Conservation (phyloP, 306 rosid genomes). For the Quercus alba region DNA sequence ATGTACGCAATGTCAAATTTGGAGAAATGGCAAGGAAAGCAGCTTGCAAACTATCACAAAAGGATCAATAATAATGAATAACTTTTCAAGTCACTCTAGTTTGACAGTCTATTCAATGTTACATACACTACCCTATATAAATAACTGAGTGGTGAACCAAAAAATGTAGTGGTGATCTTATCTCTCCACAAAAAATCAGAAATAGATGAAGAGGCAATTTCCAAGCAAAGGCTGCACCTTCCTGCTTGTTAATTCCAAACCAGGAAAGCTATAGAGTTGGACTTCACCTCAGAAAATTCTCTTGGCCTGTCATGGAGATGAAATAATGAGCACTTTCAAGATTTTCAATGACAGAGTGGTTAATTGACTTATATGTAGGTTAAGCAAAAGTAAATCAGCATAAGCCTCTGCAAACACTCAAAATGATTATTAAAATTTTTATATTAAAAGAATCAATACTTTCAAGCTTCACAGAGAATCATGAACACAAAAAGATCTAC, state of each 20-base stretch:
- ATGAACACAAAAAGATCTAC: too few species aligned
- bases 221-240: not conserved
- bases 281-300: constrained; percentile 36
- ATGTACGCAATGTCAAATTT: not conserved
- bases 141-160: constrained; percentile 3
- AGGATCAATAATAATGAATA: not conserved
- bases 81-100: constrained; percentile 14
- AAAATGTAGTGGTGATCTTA: not conserved
- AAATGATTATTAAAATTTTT: not conserved
- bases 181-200: not conserved
- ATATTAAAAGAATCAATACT: too few species aligned
- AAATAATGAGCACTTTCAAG: constrained; percentile 19
- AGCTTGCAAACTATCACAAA: constrained; percentile 21
- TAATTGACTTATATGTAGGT: not conserved
- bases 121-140: not conserved
- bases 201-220: constrained; percentile 16
- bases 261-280: constrained; percentile 13
- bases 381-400: not conserved
- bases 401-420: constrained; percentile 1
- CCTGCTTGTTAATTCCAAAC: constrained; percentile 22
- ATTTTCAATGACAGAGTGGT: constrained; percentile 10
- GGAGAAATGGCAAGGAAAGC: constrained; percentile 14
- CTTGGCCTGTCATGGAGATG: constrained; percentile 56
- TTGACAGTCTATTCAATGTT: constrained; percentile 2
- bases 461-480: too few species aligned